Conservation (phyloP, 345 rosid genomes). For the Euphorbia lathyris region DNA sequence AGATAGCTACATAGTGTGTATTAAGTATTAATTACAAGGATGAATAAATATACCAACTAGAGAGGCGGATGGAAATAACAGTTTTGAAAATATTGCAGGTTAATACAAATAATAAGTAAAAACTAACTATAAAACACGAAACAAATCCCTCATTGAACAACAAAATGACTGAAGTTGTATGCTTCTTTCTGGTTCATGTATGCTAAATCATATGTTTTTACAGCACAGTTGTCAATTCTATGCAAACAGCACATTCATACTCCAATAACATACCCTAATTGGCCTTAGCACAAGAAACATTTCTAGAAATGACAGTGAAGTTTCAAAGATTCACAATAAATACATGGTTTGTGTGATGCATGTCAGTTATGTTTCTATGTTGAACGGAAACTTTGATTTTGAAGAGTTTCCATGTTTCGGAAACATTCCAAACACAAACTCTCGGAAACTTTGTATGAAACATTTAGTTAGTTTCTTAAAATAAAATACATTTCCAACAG, state of each 20-base stretch:
- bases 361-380: background rate
- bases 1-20: background rate
- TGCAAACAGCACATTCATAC: background rate
- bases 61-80: background rate
- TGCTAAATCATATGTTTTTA: background rate
- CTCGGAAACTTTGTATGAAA: no score
- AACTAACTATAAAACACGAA: background rate
- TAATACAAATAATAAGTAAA: background rate
- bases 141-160: background rate
- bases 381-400: no score
- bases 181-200: background rate
- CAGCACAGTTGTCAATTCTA: background rate
- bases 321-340: background rate
- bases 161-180: background rate
- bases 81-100: background rate
- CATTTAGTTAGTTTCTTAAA: no score
- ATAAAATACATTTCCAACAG: no score
- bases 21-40: background rate
- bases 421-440: no score
- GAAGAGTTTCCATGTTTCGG: no score
- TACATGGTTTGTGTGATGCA: constrained; percentile 3
- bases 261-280: background rate
- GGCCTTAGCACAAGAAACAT: background rate
- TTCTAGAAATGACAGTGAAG: background rate
- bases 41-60: background rate